Evolutionary conservation across 2,329 filamentous ascomycete species (phyloP).

Genomic region (Penicillium hesseltinei): DNA sequence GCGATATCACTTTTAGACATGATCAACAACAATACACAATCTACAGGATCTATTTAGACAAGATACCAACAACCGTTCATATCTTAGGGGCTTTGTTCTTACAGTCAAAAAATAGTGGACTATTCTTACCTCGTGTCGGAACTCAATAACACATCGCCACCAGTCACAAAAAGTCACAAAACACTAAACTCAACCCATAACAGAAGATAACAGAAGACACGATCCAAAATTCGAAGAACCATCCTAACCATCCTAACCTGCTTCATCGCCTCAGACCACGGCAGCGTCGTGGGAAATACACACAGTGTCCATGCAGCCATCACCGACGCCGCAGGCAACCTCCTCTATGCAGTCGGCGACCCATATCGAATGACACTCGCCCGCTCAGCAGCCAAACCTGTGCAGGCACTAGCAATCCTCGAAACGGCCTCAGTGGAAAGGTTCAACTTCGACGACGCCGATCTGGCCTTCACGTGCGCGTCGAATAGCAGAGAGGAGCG

Average conservation of each 20-base stretch:
- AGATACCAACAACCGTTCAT: neutral
- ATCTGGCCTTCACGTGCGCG: too few species aligned
- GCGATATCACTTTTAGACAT: neutral
- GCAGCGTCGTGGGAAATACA: too few species aligned
- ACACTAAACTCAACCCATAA: too few species aligned
- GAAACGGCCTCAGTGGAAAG: conserved; percentile 43
- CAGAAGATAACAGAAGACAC: too few species aligned
- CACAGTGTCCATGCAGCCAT: conserved; percentile 46
- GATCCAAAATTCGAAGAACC: too few species aligned
- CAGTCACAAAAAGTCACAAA: too few species aligned
- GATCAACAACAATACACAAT: neutral
- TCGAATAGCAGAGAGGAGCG: too few species aligned
- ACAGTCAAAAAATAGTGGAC: neutral
- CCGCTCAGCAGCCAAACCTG: conserved; percentile 50
- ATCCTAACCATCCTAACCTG: too few species aligned
- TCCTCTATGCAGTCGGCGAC: conserved; percentile 45
- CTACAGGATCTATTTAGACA: neutral
- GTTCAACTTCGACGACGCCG: conserved; percentile 13
- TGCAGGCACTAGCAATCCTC: conserved; percentile 46
- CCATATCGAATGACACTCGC: conserved; percentile 44
- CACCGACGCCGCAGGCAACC: conserved; percentile 39
- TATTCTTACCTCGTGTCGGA: neutral
- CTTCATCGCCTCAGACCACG: too few species aligned
- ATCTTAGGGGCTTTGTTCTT: neutral
- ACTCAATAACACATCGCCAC: neutral